phyloP scores from a whole-genome alignment of 805 yeast species.

The Myxozyma kluyveri region DNA sequence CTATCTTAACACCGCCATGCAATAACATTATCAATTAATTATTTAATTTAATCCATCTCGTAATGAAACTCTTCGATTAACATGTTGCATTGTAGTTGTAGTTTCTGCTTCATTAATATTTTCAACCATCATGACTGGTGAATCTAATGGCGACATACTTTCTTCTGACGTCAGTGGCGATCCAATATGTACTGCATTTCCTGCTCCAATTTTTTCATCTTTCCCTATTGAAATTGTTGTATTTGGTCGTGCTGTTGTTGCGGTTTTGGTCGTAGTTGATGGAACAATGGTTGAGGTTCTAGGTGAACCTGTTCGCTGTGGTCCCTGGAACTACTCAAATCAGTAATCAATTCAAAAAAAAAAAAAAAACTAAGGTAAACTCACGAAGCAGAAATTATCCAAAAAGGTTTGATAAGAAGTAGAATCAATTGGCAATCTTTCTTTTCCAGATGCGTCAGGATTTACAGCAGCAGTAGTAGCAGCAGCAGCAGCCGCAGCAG shows the following conservation, averaged over 20 bases:
- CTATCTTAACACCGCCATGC: no score
- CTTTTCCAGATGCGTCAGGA: slow-evolving; percentile 4
- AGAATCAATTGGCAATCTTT: slow-evolving; percentile 38
- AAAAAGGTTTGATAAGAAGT: slow-evolving; percentile 41
- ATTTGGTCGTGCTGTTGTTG: no score
- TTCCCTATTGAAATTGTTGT: no score
- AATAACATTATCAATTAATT: no score
- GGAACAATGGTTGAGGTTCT: not conserved
- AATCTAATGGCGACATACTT: slow-evolving; percentile 10
- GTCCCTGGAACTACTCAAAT: slow-evolving; percentile 15
- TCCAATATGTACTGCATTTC: not conserved
- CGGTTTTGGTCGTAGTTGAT: no score
- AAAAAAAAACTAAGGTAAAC: not conserved
- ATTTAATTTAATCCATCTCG: no score
- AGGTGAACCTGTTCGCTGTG: slow-evolving; percentile 7
- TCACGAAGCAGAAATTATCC: slow-evolving; percentile 42
- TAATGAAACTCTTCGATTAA: not conserved
- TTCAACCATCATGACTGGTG: slow-evolving; percentile 13
- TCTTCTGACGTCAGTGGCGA: slow-evolving; percentile 4
- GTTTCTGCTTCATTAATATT: slow-evolving; percentile 4
- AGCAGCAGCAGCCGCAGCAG: not conserved
- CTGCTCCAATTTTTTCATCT: not conserved
- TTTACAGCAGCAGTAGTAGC: not conserved
- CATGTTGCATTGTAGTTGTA: slow-evolving; percentile 1
- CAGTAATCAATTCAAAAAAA: not conserved